Percentiles rank a stretch among this genome's conserved stretches.
These are phyloP conservation scores for Aristolochia fimbriata DNA, from an alignment of 164 flowering plant genomes.

Conservation along the genomic window DNA sequence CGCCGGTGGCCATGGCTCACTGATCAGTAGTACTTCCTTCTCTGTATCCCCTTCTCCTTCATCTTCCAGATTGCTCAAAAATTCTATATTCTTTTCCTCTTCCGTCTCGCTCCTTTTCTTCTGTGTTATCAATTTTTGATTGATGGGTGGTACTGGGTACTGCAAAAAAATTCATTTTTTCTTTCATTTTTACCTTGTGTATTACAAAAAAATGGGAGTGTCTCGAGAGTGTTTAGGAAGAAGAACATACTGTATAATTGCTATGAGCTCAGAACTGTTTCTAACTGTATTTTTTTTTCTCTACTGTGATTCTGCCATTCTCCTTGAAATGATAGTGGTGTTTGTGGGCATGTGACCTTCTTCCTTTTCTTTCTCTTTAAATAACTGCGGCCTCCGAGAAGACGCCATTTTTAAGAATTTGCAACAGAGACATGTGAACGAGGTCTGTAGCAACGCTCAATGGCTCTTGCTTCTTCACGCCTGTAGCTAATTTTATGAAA, in stretches of 20 bases:
- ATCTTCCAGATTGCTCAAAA: not conserved
- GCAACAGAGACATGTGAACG: not conserved
- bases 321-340: too few species aligned
- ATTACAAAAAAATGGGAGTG: not conserved
- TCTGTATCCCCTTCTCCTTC: not conserved
- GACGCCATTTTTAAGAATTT: too few species aligned
- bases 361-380: too few species aligned
- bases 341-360: too few species aligned
- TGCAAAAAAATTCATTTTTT: not conserved
- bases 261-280: not conserved
- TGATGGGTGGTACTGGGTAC: not conserved
- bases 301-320: not conserved
- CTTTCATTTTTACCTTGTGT: not conserved
- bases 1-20: conserved; percentile 52
- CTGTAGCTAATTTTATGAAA: not conserved
- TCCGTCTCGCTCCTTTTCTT: not conserved
- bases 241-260: not conserved
- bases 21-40: conserved; percentile 1
- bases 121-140: not conserved
- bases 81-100: not conserved
- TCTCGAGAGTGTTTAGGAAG: not conserved
- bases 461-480: too few species aligned
- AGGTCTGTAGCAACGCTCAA: not conserved
- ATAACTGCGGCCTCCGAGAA: too few species aligned
- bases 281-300: not conserved